Percentiles rank a stretch among this genome's conserved stretches.
phyloP scores from a whole-genome alignment of 2,329 filamentous ascomycete genomes.

The Whalleya microplaca region DNA sequence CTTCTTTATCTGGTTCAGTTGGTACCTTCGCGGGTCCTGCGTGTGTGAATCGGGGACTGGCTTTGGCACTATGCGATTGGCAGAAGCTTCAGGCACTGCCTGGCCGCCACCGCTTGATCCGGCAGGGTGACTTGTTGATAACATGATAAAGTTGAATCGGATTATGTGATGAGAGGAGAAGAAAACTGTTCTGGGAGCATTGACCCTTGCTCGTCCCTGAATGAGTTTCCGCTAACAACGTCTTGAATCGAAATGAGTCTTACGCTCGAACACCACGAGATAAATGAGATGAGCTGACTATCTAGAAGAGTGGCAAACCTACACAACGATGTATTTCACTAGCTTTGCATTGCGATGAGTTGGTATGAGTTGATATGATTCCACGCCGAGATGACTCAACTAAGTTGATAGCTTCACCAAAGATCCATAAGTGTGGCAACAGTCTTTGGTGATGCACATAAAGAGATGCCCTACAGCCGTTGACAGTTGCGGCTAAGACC shows the following conservation, averaged over 20 bases:
- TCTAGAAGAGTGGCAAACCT: neutral
- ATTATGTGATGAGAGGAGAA: neutral
- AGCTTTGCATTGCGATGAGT: no score
- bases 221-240: neutral
- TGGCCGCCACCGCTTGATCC: slow-evolving; percentile 45
- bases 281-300: no score
- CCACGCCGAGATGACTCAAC: neutral
- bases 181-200: neutral
- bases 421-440: no score
- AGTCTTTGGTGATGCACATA: no score
- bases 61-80: slow-evolving; percentile 61
- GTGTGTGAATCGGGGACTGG: slow-evolving; percentile 67
- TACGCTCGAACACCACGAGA: neutral
- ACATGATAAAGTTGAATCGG: slow-evolving; percentile 38
- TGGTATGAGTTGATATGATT: no score
- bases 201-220: slow-evolving; percentile 1
- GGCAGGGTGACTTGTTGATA: slow-evolving; percentile 38
- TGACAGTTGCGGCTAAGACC: neutral
- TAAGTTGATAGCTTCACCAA: no score
- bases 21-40: slow-evolving; percentile 72
- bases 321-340: neutral
- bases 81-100: slow-evolving; percentile 48
- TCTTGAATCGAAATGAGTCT: no score
- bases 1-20: slow-evolving; percentile 72
- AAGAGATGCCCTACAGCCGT: no score